Percentiles rank a stretch among this genome's conserved stretches.
phyloP scores from a whole-genome alignment of 768 basidiomycete genomes.

The Suillus subalutaceus region DNA sequence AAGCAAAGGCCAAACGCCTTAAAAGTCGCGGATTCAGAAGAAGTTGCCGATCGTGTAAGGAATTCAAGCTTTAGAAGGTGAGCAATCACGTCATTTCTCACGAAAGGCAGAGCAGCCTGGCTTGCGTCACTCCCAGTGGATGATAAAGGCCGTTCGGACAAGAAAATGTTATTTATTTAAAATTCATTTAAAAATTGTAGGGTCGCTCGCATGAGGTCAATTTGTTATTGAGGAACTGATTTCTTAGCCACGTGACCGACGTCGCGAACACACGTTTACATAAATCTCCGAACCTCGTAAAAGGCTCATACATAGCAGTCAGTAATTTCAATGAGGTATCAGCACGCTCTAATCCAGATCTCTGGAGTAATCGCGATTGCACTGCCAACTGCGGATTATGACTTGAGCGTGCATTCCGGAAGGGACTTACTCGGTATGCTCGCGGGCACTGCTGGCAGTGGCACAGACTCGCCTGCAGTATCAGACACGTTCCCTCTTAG shows the following conservation, averaged over 20 bases:
- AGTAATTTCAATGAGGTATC: conserved; percentile 6
- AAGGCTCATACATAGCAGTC: not conserved
- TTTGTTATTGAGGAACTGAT: conserved; percentile 4
- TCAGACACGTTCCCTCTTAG: not conserved
- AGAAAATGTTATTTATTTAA: not conserved
- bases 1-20: conserved; percentile 2
- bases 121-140: too few relatives aligned
- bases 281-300: not conserved
- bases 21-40: conserved; percentile 11
- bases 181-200: not conserved
- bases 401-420: not conserved
- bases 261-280: conserved; percentile 4
- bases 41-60: conserved; percentile 13
- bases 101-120: not conserved
- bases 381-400: conserved; percentile 3
- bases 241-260: conserved; percentile 9
- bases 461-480: not conserved
- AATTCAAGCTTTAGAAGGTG: conserved; percentile 9
- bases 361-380: conserved; percentile 10
- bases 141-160: too few relatives aligned
- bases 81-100: conserved; percentile 12
- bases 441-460: conserved; percentile 1
- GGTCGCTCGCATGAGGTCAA: not conserved
- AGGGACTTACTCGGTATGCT: conserved; percentile 24
- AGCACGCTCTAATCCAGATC: conserved; percentile 3